Evolutionary conservation across 768 basidiomycete species (phyloP), one percentile per base, ranked within the genome.

Genomic region (Tephrocybe rancida): DNA sequence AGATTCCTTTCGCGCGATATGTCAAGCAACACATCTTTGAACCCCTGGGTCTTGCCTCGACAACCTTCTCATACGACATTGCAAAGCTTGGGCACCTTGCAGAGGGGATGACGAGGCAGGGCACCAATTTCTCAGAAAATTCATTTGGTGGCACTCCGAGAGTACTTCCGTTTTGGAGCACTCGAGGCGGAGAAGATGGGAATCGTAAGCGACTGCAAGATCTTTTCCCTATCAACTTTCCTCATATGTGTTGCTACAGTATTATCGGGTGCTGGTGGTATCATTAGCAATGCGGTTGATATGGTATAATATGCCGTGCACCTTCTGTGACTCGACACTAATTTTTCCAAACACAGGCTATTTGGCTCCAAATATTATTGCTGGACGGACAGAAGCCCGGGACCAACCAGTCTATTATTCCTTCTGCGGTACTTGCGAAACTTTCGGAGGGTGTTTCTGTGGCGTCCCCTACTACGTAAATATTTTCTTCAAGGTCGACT

Each of bases 21-120:
- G 69, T 70, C 38, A 62, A 67, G 39, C 55, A 68, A 21, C 58
- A 68, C 37, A 69, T 72, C 19, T 61, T 72, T 9, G 63, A 63
- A 5, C 63, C 63, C 10, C 61, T 71, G 0, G 65, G 67, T 1
- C 49, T 72, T 55, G 58, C 51, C 1, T 61, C 63, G 9, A 66
- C 70, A 2, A 72, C 69, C 1, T 72, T 67, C 35, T 70, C 68
- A 3, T 67, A 61, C 34, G 54, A 60, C 3, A 48, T 53, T 8
- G 70, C 70, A 1, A 65, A 65, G 27, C 60, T 52, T 8, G 65
- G 66, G 1, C 57, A 62, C 8, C 57, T 72, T n/a, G 69, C 67
- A 1, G 65, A 70, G 37, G 62, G 66, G 3, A 61, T 69, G 22
- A 59, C 54, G 1, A 50, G 61, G 13, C 57, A 59, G 18, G 59